Evolutionary conservation across 306 rosid species (phyloP), one percentile per base, ranked within the genome.

Genomic region (Dalbergia oliveri): DNA sequence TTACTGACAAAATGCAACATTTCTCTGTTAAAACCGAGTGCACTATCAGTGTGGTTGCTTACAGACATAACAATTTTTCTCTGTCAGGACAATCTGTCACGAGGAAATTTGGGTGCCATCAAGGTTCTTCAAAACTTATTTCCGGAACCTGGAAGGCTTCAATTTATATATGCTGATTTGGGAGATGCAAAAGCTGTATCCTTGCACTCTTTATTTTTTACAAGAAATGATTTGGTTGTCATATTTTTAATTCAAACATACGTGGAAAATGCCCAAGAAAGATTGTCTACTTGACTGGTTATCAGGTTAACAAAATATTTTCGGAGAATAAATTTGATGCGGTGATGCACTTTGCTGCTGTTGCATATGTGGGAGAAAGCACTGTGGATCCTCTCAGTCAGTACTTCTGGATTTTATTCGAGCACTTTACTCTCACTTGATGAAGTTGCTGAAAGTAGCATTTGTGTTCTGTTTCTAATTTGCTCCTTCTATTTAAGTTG

Each of bases 361-460:
- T 94, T 75, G 99, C 99, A 81, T 94, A 94, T 69, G 99, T 94
- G 15, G 99, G 99, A 78, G 99, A 94, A 93, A 94, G 99, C 94
- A 93, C 99, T 6, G 65, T 86, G 18, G 76, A 92, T 86, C 99
- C 99, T 41, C 93, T 94, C 19, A 94, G 98, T 94, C 87, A 88
- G 99, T 86, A 57, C 34, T 56, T 76, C 56, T 44, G 15, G 53
- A 56, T 72, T 79, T 49, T 59, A 54, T 75, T 63, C 73, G 11
- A 21, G 73, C 69, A 65, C 73, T 8, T 62, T 69, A 83, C 16
- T 76, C 67, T 76, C 68, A 41, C 49, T 59, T 68, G 72, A 79
- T 45, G 51, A 75, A 57, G 61, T 54, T 68, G 69, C 51, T 50
- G 39, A 75, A 41, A 66, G 73, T 35, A 3, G 34, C 66, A 56